These are phyloP conservation scores for Hyphopichia pseudoburtonii DNA, from an alignment of 1,139 yeast genomes.

Conservation along the genomic window DNA sequence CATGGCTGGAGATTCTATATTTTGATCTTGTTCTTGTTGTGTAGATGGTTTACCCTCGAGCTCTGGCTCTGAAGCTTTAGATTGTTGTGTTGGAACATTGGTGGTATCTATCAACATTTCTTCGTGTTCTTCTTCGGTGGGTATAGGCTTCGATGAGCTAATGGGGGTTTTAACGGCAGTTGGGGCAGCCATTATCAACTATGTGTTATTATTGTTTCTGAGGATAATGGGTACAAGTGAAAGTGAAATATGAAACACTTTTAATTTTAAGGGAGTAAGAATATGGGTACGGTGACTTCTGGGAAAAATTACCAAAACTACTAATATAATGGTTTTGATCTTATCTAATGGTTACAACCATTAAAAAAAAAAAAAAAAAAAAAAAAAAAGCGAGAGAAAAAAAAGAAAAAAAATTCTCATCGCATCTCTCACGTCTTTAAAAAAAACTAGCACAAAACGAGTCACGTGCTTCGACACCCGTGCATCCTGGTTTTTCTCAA, in stretches of 20 bases:
- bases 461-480: too few relatives aligned
- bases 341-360: neutral
- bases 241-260: too few relatives aligned
- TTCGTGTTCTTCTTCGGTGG: constrained; percentile 39
- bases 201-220: constrained; percentile 1
- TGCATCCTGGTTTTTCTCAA: too few relatives aligned
- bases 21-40: constrained; percentile 1
- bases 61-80: constrained; percentile 5
- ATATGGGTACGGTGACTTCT: too few relatives aligned
- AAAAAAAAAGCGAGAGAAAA: neutral
- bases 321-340: neutral
- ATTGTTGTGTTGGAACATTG: constrained; percentile 27
- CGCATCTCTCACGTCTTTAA: constrained; percentile 2
- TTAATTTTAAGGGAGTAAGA: too few relatives aligned
- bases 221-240: neutral
- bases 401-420: constrained; percentile 6
- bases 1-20: constrained; percentile 40
- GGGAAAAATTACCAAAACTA: too few relatives aligned
- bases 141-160: constrained; percentile 7
- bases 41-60: too few relatives aligned
- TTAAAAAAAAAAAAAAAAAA: constrained; percentile 6
- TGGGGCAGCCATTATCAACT: constrained; percentile 65
- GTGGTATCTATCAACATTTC: constrained; percentile 72
- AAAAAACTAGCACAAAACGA: neutral
- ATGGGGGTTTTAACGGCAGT: constrained; percentile 49